These are phyloP conservation scores for Neurospora discreta DNA, from an alignment of 495 filamentous ascomycete species.

Conservation along the genomic window DNA sequence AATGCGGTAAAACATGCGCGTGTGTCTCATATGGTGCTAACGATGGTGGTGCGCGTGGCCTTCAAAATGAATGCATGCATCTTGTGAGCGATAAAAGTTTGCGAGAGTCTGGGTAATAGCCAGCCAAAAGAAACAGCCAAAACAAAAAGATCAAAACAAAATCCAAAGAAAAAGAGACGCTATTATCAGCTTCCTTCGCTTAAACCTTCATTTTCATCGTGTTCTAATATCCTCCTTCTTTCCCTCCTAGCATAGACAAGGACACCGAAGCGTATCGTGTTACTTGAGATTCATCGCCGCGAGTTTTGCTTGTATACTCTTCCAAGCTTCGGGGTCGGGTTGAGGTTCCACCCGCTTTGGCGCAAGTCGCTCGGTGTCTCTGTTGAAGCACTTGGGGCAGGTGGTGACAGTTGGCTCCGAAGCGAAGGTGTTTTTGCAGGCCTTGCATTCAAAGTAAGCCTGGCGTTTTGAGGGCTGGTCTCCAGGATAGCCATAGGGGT, in stretches of 20 bases:
- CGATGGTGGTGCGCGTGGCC: not conserved
- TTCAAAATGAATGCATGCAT: not conserved
- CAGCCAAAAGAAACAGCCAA: not conserved
- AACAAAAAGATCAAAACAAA: not conserved
- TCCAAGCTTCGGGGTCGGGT: constrained; percentile 53
- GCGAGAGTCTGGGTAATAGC: not conserved
- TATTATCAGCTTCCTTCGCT: not conserved
- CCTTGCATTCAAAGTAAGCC: constrained; percentile 50
- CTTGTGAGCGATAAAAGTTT: not conserved
- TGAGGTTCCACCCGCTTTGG: constrained; percentile 50
- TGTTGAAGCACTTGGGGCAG: constrained; percentile 55
- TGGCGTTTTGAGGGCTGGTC: constrained; percentile 42
- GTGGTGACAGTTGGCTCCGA: constrained; percentile 25
- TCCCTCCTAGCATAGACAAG: not conserved
- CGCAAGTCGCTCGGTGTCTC: constrained; percentile 38
- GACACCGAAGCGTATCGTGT: not conserved
- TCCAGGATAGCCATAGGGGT: constrained; percentile 67
- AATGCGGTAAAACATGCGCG: not conserved
- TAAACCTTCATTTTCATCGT: not conserved
- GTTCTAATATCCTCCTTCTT: not conserved
- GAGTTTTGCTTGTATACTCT: constrained; percentile 51
- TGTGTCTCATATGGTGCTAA: not conserved
- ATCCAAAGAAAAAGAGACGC: not conserved
- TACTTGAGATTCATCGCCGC: constrained; percentile 31
- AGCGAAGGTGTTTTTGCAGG: constrained; percentile 48